Evolutionary conservation across 768 basidiomycete genomes (phyloP).

Genomic region (Paxillus rubicundulus): DNA sequence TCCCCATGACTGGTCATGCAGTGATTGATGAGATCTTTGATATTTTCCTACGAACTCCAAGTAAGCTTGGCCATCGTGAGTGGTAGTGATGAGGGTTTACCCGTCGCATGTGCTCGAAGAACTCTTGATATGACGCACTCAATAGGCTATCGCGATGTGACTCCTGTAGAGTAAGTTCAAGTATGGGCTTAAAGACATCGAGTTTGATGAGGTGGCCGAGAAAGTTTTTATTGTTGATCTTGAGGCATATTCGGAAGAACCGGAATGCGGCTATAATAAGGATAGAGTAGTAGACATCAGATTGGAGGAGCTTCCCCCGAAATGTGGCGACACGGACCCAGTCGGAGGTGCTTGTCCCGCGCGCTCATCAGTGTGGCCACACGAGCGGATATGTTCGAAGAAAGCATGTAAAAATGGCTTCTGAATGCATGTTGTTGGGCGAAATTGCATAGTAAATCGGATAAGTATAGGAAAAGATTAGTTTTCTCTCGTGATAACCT

Average conservation of each 20-base stretch:
- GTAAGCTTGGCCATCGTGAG: conserved; percentile 5
- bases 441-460: conserved; percentile 89
- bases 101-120: conserved; percentile 87
- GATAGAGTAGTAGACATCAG: conserved; percentile 10
- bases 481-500: conserved; percentile 69
- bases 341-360: conserved; percentile 88
- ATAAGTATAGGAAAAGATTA: conserved; percentile 84
- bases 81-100: conserved; percentile 42
- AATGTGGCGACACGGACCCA: conserved; percentile 56
- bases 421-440: conserved; percentile 88
- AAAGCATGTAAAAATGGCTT: conserved; percentile 86
- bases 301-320: neutral
- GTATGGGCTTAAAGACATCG: conserved; percentile 78
- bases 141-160: conserved; percentile 87
- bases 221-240: conserved; percentile 76
- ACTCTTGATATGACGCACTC: conserved; percentile 93
- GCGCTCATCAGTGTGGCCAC: conserved; percentile 76
- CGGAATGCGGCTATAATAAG: conserved; percentile 75
- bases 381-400: conserved; percentile 69
- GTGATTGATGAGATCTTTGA: conserved; percentile 79
- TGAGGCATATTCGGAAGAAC: conserved; percentile 83
- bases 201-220: conserved; percentile 77
- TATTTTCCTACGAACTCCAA: conserved; percentile 63
- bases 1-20: conserved; percentile 78
- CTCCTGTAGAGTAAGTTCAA: conserved; percentile 82